Conservation (phyloP, 148 eudicot genomes). For the Fallopia convolvulus region DNA sequence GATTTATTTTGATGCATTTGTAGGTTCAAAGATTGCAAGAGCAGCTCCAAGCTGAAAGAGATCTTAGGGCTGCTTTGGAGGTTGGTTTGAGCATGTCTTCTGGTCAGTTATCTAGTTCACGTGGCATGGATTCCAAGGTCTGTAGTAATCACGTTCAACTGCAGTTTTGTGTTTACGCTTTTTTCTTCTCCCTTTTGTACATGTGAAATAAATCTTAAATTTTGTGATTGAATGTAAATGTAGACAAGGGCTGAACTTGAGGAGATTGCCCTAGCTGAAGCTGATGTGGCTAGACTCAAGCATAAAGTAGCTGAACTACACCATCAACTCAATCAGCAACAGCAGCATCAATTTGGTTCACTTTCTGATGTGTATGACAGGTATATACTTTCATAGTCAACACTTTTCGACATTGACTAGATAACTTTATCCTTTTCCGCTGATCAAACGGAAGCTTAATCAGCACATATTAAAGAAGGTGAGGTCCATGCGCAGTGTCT, state of each 20-base stretch:
- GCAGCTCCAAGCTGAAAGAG: conserved; percentile 98
- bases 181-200: neutral
- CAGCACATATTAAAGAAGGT: neutral
- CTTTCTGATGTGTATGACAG: conserved; percentile 62
- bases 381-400: conserved; percentile 34
- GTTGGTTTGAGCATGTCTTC: conserved; percentile 98
- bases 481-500: neutral
- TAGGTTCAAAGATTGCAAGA: conserved; percentile 97
- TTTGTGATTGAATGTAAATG: conserved; percentile 10
- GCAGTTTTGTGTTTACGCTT: neutral
- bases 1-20: neutral
- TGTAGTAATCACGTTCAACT: conserved; percentile 12
- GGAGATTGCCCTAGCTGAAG: conserved; percentile 99
- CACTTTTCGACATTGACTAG: conserved; percentile 37
- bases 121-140: conserved; percentile 95
- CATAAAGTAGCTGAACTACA: conserved; percentile 96
- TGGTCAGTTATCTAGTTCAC: conserved; percentile 66
- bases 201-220: neutral
- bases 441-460: neutral
- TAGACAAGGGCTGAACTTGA: conserved; percentile 99
- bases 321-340: conserved; percentile 94
- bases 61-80: conserved; percentile 91
- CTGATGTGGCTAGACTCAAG: conserved; percentile 93
- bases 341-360: conserved; percentile 81
- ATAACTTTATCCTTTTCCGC: neutral